Evolutionary conservation across 768 basidiomycete genomes (phyloP), one percentile per base, ranked within the genome.

Genomic region (Mycena epipterygia): DNA sequence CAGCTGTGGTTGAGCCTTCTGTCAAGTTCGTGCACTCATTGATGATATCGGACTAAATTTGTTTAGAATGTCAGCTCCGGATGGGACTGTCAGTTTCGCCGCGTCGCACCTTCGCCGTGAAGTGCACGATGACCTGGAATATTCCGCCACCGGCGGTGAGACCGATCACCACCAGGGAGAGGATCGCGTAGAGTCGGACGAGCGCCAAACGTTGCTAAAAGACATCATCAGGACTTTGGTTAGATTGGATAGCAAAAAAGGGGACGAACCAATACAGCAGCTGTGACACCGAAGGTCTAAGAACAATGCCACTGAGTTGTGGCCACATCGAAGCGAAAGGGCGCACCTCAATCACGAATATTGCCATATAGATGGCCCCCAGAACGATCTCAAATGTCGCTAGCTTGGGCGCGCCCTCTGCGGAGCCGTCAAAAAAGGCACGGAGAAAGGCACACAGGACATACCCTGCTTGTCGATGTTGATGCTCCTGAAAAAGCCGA

Each of bases 71-170:
- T 61, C 7, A 17, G 46, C 23, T 23, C 33, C 33, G 21, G 44
- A 4, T 17, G 14, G 7, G 11, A 2, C 5, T n/a, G 30, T n/a
- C 8, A n/a, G 4, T 14, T 5, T 21, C 37, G 33, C 23, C 3
- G n/a, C 7, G 42, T 75, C 81, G 27, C 46, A 89, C 93, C 88
- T 93, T 94, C 82, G 85, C 85, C 0, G 83, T 83, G 72, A 93
- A 94, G 75, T 95, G 93, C 1, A 88, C 82, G 11, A 95, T 78
- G 12, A 89, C 81, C 32, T 89, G 85, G 70, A 91, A 74, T 44
- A 94, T 71, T 9, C 87, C 88, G 5, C 87, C 79, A 0, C 80
- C 91, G 8, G 86, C 73, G 27, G 91, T 80, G 2, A 90, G 75
- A 53, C 91, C 76, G 23, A 87, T 77, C 8, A 84, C 85, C 3